Evolutionary conservation across 2,329 filamentous ascomycete genomes (phyloP), one percentile per base, ranked within the genome.

Genomic region (Aulographum hederae): DNA sequence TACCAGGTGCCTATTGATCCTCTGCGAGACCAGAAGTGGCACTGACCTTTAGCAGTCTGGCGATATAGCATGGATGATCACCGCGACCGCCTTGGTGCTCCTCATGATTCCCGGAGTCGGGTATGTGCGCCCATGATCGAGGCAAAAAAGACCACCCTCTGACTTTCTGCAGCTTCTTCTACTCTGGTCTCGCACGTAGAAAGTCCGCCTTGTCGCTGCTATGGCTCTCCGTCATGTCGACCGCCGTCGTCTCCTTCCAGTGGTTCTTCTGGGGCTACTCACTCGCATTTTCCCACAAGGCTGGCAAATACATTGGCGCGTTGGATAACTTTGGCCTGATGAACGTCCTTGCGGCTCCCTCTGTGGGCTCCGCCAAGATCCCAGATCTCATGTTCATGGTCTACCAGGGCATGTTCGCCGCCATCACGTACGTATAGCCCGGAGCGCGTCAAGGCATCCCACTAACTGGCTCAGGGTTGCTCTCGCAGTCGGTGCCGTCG

Each of bases 191-290:
- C 12, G 81, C 84, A 12, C 74, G 82, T 34, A 73, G 84, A 52
- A 93, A 92, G 61, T 91, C 81, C 0, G 84, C 84, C 3, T 64
- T 93, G 33, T 80, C 81, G 13, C 65, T 93, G 38, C 77, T 92
- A 52, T 85, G 80, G 67, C 66, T 92, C 3, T 79, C 79, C 11
- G 69, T 92, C 59, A 76, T 92, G 60, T 75, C 79, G 12, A 69
- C 77, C 3, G 78, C 71, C 8, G 71, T 91, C 40, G 71, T 84
- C 37, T 75, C 73, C 31, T 91, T 92, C 57, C 81, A 92, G 50
- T 93, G 84, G 82, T 92, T 91, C 62, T 86, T 92, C 62, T 92
- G 82, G 82, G 82, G 82, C 30, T 92, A 81, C 51, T 84, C 78
- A 4, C 57, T 89, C 8, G 71, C 78, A 30, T 89, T 85, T 51